Evolutionary conservation across 169 alveolate genomes (phyloP), one percentile per base, ranked within the genome.

Genomic region (Condylostoma magnum): DNA sequence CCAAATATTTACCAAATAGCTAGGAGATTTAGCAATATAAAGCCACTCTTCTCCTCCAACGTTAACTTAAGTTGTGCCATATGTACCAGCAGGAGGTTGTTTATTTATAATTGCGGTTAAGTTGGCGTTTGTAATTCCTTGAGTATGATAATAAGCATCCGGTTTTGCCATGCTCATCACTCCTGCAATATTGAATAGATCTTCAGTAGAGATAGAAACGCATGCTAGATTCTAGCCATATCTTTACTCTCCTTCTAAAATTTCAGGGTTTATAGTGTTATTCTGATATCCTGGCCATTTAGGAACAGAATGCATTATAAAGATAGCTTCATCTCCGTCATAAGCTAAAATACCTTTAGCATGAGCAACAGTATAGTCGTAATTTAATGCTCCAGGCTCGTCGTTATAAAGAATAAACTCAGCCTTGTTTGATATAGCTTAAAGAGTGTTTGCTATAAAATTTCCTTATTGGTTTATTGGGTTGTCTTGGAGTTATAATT

Each of bases 271-370:
- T 1, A 33, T 41, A 57, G 53, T 57, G 4, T 47, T 30, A 20
- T 20, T 28, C 22, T 30, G n/a, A 33, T 57, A 57, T 27, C 20
- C 31, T 15, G 69, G 53, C 8, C 31, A 57, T 31, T 57, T 30
- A 28, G 69, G 69, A 33, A 57, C n/a, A 4, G 53, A 33, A 33
- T 57, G 69, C 38, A 57, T 33, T 30, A 57, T 57, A 33, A 20
- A 57, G 37, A 57, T 57, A 18, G 69, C 69, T 25, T 57, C 51
- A 1, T 47, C 28, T 30, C 30, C n/a, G 28, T 47, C 37, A 33
- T 57, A 57, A 33, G 69, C 69, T 36, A 57, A 33, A 36, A 57
- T 57, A 20, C 69, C 69, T 36, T 57, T 57, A 34, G 33, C 20
- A 33, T 57, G 69, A 2, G 43, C 69, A 0, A 18, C 31, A 5